phyloP scores from a whole-genome alignment of 768 basidiomycete species.

The Pleurotus tuoliensis region DNA sequence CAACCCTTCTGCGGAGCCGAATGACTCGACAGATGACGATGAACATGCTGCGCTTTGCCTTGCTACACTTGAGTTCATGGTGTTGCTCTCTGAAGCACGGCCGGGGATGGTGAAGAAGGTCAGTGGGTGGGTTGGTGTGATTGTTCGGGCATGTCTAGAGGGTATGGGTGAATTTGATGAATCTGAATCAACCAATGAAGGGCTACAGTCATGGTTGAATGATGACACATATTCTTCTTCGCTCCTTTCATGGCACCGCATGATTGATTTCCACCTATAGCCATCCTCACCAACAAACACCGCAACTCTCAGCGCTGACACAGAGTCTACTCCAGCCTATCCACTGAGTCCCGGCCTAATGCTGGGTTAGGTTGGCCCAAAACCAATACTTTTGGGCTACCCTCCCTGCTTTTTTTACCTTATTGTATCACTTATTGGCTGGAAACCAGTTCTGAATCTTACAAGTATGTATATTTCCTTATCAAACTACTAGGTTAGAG shows the following conservation, averaged over 20 bases:
- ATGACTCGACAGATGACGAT: constrained; percentile 30
- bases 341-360: no score
- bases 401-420: no score
- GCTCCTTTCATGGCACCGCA: neutral
- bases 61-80: constrained; percentile 79
- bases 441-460: no score
- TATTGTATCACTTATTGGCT: no score
- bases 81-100: constrained; percentile 72
- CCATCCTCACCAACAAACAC: neutral
- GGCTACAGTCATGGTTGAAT: constrained; percentile 57
- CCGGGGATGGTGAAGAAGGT: constrained; percentile 66
- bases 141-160: constrained; percentile 76
- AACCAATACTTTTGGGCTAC: no score
- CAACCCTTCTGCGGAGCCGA: constrained; percentile 25
- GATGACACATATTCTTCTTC: constrained; percentile 52
- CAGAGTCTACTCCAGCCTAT: constrained; percentile 31
- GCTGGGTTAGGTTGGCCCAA: no score
- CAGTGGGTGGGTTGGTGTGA: constrained; percentile 64
- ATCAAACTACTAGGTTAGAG: no score
- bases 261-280: neutral
- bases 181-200: constrained; percentile 29
- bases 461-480: no score
- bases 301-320: constrained; percentile 6
- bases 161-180: constrained; percentile 79
- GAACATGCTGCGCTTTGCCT: constrained; percentile 68